Conservation (phyloP, 306 rosid species). For the Echinosophora koreensis region DNA sequence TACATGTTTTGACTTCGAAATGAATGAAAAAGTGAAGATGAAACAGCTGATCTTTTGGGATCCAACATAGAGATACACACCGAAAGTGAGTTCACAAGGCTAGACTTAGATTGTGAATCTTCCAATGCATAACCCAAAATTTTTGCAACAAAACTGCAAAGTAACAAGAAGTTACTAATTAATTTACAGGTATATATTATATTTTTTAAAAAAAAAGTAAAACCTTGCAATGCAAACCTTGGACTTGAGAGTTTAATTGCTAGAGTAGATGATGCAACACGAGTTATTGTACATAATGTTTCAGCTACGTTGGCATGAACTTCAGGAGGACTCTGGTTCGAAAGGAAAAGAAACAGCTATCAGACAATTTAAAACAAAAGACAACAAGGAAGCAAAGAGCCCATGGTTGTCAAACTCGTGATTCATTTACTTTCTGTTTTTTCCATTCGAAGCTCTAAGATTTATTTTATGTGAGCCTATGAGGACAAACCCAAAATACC, state of each 20-base stretch:
- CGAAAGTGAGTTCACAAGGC: slow-evolving; percentile 87
- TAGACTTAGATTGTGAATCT: slow-evolving; percentile 80
- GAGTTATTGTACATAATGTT: slow-evolving; percentile 86
- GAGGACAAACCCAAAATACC: slow-evolving; percentile 24
- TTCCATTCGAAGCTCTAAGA: slow-evolving; percentile 1
- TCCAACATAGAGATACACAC: slow-evolving; percentile 97
- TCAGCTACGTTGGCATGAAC: slow-evolving; percentile 97
- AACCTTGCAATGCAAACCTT: slow-evolving; percentile 65
- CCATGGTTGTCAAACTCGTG: not conserved
- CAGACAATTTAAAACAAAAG: slow-evolving; percentile 23
- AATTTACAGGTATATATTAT: not conserved
- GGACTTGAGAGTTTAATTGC: slow-evolving; percentile 92
- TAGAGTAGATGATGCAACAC: slow-evolving; percentile 85
- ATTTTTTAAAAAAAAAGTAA: not conserved
- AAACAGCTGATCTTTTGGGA: slow-evolving; percentile 77
- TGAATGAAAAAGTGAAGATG: slow-evolving; percentile 80
- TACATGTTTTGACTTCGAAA: slow-evolving; percentile 86
- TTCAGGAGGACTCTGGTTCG: slow-evolving; percentile 84
- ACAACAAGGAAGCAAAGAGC: slow-evolving; percentile 25
- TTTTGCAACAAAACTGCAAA: slow-evolving; percentile 87
- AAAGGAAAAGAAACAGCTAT: slow-evolving; percentile 32
- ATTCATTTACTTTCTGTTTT: not conserved
- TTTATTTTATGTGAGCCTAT: not conserved
- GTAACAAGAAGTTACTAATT: slow-evolving; percentile 26
- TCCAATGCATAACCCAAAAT: slow-evolving; percentile 85